phyloP scores from a whole-genome alignment of 139 green algal genomes.

The Eudorina sp. region DNA sequence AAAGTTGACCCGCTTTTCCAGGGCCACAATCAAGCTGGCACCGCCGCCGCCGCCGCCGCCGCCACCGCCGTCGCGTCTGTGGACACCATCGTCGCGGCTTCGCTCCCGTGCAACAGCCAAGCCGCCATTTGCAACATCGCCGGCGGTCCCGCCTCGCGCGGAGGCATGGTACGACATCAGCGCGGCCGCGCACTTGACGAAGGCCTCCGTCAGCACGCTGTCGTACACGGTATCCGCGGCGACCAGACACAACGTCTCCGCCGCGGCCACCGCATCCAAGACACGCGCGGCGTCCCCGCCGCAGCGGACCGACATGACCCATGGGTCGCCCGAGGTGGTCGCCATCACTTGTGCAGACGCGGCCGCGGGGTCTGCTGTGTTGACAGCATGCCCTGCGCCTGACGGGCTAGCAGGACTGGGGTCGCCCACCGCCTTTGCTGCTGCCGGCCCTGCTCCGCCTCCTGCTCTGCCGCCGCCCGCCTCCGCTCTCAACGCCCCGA shows the following conservation, averaged over 20 bases:
- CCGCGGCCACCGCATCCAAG: neutral
- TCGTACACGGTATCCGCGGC: conserved; percentile 56
- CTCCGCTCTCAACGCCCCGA: too few species aligned
- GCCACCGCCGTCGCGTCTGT: neutral
- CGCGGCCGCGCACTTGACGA: conserved; percentile 32
- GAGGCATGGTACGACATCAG: conserved; percentile 33
- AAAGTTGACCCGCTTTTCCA: conserved; percentile 57
- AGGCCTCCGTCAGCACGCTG: conserved; percentile 50
- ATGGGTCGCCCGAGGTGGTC: too few species aligned
- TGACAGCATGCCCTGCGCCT: too few species aligned
- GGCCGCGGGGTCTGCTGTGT: too few species aligned
- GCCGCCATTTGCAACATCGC: neutral
- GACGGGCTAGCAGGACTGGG: too few species aligned
- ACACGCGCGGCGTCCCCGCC: neutral
- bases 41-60: neutral
- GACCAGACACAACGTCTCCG: neutral
- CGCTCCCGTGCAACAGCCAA: too few species aligned
- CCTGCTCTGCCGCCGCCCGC: too few species aligned
- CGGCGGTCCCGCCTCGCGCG: neutral
- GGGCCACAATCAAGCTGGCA: conserved; percentile 28
- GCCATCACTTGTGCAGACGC: too few species aligned
- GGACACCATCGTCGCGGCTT: neutral
- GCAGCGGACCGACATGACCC: neutral
- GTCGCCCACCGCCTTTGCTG: too few species aligned
- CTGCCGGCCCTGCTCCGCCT: too few species aligned